Percentiles rank a stretch among this genome's conserved stretches.
Evolutionary conservation across 371 early-diverging fungal species (phyloP).

Genomic region (Mortierella sp.): DNA sequence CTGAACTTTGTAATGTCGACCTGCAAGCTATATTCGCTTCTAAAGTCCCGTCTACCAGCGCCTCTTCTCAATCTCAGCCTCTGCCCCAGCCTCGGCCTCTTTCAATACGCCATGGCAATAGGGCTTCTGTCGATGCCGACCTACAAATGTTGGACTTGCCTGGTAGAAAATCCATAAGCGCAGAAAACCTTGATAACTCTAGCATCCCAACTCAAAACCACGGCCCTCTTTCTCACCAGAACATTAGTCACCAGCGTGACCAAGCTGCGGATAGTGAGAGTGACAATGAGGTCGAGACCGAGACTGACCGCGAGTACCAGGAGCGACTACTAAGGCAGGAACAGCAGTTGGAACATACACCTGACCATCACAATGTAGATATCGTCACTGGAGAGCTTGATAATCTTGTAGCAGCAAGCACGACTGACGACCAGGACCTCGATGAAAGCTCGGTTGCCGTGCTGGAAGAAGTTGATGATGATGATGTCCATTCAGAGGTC

Average conservation of each 20-base stretch:
- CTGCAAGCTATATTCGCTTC: constrained; percentile 13
- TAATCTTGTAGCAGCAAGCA: constrained; percentile 33
- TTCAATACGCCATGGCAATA: not conserved
- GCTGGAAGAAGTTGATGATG: constrained; percentile 29
- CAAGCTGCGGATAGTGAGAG: constrained; percentile 11
- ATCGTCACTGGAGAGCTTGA: constrained; percentile 41
- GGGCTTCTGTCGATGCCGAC: constrained; percentile 25
- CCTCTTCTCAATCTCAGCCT: not conserved
- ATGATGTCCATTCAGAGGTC: constrained; percentile 17
- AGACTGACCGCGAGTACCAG: constrained; percentile 28
- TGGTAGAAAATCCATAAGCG: constrained; percentile 4
- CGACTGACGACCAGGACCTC: constrained; percentile 34
- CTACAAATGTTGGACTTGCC: constrained; percentile 42
- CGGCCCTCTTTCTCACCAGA: constrained; percentile 5
- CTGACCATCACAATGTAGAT: constrained; percentile 26
- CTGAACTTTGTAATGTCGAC: constrained; percentile 41
- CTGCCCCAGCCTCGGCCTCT: not conserved
- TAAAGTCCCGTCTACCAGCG: not conserved
- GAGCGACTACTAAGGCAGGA: constrained; percentile 43
- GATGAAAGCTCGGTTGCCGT: constrained; percentile 27
- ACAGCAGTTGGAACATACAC: constrained; percentile 11
- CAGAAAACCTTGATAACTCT: not conserved
- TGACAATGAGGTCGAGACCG: constrained; percentile 17
- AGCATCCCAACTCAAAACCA: not conserved
- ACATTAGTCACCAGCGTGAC: not conserved